Base-by-base conservation (phyloP, 1,284 basidiomycete species). In the Ustilago trichophora region DNA sequence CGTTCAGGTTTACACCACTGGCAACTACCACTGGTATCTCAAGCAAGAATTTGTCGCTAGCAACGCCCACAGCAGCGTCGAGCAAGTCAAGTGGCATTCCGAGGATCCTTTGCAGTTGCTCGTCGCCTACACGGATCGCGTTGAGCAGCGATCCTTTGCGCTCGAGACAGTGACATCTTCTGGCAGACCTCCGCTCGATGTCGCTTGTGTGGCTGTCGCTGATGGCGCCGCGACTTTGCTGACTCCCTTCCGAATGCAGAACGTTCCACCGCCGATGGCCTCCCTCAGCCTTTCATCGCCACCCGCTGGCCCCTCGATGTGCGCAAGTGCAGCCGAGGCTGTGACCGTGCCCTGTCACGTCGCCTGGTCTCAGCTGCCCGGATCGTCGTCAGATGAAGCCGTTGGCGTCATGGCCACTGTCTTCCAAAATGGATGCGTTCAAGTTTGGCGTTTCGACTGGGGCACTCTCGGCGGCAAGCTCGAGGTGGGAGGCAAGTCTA, bases 201-300 rank as follows among this genome's bases (percentile, higher is more conserved):
- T 91, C 0, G 94, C 92, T 1, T 86, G 88, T 7, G 92, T 96
- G 12, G 92, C 89, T 2, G 93, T 98, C 6, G 83, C 93, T n/a
- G 94, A 98, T 79, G 95, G 94, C 66, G 90, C 87, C 3, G 84
- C 85, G n/a, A 83, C 92, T 41, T 86, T 94, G 4, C 83, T 98
- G 36, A 98, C 95, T 0, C 91, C 95, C 4, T 98, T 98, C 85
- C 87, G 93, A 29, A 87, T 88, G 4, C 92, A 96, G 83, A 97
- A 95, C 78, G 87, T 95, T 1, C 95, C 95, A 4, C 95, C 95
- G 16, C 96, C 95, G 0, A 96, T 98, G 93, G 90, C 89, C 0
- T 89, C 92, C 0, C 85, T 86, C 76, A 85, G 87, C 50, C 85
- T 96, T 6, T 33, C 45, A 33, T 83, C 18, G 77, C 87, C 22